Percentiles rank a stretch among this genome's conserved stretches.
Conservation (phyloP, 371 early-diverging fungal species). For the Saksenaea vasiformis region DNA sequence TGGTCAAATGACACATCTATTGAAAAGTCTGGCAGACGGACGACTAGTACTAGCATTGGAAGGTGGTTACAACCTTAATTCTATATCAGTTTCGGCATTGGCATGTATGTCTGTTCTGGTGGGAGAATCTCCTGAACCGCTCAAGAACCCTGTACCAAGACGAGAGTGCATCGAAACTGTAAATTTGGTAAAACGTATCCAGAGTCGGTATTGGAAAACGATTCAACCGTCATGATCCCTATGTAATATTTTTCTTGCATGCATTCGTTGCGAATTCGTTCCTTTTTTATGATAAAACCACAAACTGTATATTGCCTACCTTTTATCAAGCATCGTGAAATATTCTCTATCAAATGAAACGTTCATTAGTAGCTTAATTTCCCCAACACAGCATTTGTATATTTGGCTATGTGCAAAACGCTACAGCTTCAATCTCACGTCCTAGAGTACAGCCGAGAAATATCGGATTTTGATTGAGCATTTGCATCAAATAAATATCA, state of each 20-base stretch:
- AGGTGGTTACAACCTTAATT: conserved; percentile 83
- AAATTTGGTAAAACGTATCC: conserved; percentile 46
- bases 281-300: too few relatives aligned
- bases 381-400: too few relatives aligned
- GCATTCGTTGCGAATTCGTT: neutral
- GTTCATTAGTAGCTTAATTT: too few relatives aligned
- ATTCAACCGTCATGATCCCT: neutral
- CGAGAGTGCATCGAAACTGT: conserved; percentile 50
- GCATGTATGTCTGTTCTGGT: conserved; percentile 78
- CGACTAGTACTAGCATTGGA: conserved; percentile 79
- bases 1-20: conserved; percentile 83
- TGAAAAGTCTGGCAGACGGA: conserved; percentile 72
- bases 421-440: too few relatives aligned
- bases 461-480: too few relatives aligned
- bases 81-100: conserved; percentile 72
- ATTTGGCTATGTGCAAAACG: too few relatives aligned
- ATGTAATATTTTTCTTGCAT: neutral
- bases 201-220: conserved; percentile 54
- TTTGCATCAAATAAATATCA: too few relatives aligned
- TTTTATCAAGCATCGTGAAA: too few relatives aligned
- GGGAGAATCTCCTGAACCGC: conserved; percentile 55
- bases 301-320: too few relatives aligned
- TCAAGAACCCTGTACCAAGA: conserved; percentile 37
- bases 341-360: too few relatives aligned
- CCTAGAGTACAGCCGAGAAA: too few relatives aligned